These are phyloP conservation scores for Boletus rufocinnamomeus DNA, from an alignment of 768 basidiomycete genomes.

Conservation along the genomic window DNA sequence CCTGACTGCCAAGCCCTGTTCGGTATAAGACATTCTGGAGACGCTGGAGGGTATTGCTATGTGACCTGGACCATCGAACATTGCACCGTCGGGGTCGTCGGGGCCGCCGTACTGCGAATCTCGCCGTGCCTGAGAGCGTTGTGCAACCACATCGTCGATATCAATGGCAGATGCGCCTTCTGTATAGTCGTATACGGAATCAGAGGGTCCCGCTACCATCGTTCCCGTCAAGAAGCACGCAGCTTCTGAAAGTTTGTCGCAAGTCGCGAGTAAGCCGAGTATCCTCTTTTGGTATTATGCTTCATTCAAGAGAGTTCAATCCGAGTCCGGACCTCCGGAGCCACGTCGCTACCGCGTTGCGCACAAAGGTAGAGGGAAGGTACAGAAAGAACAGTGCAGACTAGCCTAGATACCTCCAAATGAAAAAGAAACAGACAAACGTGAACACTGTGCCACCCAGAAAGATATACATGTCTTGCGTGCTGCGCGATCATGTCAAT, in stretches of 20 bases:
- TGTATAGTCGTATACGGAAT: slow-evolving; percentile 64
- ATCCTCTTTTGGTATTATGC: slow-evolving; percentile 20
- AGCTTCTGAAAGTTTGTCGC: neutral
- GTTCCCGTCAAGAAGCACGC: neutral
- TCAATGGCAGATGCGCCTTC: slow-evolving; percentile 82
- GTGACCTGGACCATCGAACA: slow-evolving; percentile 75
- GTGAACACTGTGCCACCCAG: slow-evolving; percentile 82
- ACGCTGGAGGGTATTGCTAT: slow-evolving; percentile 74
- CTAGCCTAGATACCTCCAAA: slow-evolving; percentile 86
- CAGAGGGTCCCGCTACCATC: slow-evolving; percentile 23
- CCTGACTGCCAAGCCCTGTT: slow-evolving; percentile 41
- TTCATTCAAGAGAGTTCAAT: neutral
- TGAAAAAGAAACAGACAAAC: slow-evolving; percentile 90
- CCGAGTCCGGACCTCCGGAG: no score
- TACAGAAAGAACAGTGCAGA: slow-evolving; percentile 1
- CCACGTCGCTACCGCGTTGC: slow-evolving; percentile 4
- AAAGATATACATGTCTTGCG: slow-evolving; percentile 96
- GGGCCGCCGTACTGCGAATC: slow-evolving; percentile 60
- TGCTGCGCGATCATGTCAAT: slow-evolving; percentile 48
- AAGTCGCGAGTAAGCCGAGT: neutral
- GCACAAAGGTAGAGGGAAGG: neutral
- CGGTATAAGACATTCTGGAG: slow-evolving; percentile 73
- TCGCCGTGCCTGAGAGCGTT: slow-evolving; percentile 53
- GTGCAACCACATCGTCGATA: slow-evolving; percentile 61
- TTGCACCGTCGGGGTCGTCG: slow-evolving; percentile 59